phyloP scores from a whole-genome alignment of 257 asterid genomes.

The Penstemon newberryi region DNA sequence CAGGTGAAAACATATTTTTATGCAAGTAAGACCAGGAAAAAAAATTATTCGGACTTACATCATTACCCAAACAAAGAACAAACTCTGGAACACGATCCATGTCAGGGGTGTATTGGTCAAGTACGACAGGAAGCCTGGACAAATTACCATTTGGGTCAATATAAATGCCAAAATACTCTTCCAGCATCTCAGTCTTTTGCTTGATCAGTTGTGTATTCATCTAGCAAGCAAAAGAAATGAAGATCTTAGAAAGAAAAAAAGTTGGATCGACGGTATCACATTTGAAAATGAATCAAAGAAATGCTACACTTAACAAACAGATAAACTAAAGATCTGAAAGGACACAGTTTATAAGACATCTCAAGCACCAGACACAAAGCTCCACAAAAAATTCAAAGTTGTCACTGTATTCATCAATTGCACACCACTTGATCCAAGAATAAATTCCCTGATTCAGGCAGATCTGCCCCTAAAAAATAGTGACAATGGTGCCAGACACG shows the following conservation, averaged over 20 bases:
- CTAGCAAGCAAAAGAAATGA: constrained; percentile 38
- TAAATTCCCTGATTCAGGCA: too few species aligned
- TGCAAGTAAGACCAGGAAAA: constrained; percentile 15
- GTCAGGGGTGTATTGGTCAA: constrained; percentile 97
- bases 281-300: constrained; percentile 22
- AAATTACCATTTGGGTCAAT: constrained; percentile 71
- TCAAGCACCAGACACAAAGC: constrained; percentile 20
- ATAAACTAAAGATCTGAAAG: background rate
- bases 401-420: constrained; percentile 11
- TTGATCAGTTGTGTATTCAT: constrained; percentile 72
- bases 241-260: constrained; percentile 5
- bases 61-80: constrained; percentile 92
- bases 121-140: constrained; percentile 85
- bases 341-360: constrained; percentile 14
- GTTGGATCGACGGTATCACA: constrained; percentile 5
- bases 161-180: constrained; percentile 75
- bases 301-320: background rate
- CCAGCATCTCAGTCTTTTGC: constrained; percentile 79
- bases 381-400: constrained; percentile 1
- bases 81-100: constrained; percentile 96
- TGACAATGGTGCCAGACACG: background rate
- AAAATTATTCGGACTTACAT: constrained; percentile 58
- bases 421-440: background rate
- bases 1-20: constrained; percentile 16
- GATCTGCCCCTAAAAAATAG: background rate